Conservation (phyloP, 2,329 filamentous ascomycete species). For the Aspergillus texensis region DNA sequence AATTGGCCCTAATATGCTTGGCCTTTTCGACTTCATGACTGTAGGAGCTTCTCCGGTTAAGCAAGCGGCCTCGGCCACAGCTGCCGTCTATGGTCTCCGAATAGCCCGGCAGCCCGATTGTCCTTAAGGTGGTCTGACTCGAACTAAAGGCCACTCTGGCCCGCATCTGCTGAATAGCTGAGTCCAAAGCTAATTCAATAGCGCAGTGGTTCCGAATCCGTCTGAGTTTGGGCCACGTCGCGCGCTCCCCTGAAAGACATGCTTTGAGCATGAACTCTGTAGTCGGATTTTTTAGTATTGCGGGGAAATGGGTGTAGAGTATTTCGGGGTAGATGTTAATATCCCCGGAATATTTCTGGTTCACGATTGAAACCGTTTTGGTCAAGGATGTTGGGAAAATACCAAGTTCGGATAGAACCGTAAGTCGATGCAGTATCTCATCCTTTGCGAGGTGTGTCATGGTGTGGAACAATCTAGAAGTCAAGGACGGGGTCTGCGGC, state of each 20-base stretch:
- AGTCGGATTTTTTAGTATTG: slow-evolving; percentile 81
- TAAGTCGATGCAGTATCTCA: slow-evolving; percentile 78
- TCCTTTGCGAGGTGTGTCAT: slow-evolving; percentile 74
- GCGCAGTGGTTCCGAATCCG: slow-evolving; percentile 84
- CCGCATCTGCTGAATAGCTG: slow-evolving; percentile 44
- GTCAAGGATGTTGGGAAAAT: slow-evolving; percentile 77
- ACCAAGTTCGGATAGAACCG: slow-evolving; percentile 77
- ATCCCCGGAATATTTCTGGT: slow-evolving; percentile 89
- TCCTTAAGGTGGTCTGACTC: slow-evolving; percentile 25
- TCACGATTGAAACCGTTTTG: slow-evolving; percentile 78
- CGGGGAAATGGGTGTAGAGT: slow-evolving; percentile 70
- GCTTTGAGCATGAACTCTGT: slow-evolving; percentile 82
- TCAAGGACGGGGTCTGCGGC: slow-evolving; percentile 33
- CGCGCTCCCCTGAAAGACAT: slow-evolving; percentile 75
- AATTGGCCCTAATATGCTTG: slow-evolving; percentile 9
- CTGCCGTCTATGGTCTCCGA: slow-evolving; percentile 28
- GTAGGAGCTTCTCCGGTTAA: slow-evolving; percentile 34
- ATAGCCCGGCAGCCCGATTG: slow-evolving; percentile 19
- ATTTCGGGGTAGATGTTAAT: slow-evolving; percentile 91
- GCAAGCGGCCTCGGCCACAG: slow-evolving; percentile 23
- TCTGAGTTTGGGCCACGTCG: slow-evolving; percentile 88
- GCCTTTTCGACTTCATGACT: slow-evolving; percentile 33
- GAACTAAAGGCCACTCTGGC: slow-evolving; percentile 41
- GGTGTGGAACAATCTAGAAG: slow-evolving; percentile 63
- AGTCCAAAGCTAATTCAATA: slow-evolving; percentile 75